phyloP scores from a whole-genome alignment of 176 grass and related monocot genomes.

The Chloris gayana region DNA sequence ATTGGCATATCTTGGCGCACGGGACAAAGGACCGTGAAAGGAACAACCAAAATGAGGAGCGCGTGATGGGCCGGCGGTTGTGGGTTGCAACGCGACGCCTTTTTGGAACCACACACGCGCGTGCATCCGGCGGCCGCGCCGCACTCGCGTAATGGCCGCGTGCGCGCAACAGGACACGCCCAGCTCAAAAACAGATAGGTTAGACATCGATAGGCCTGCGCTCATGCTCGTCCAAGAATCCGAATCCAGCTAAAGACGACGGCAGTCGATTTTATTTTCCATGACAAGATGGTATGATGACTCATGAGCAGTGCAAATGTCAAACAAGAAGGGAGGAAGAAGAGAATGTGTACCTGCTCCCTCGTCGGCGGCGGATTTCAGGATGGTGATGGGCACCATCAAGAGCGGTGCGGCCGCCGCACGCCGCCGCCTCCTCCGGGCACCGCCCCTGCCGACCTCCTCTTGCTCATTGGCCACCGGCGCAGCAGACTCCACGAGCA shows the following conservation, averaged over 20 bases:
- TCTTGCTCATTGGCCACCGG: not conserved
- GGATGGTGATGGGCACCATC: conserved; percentile 68
- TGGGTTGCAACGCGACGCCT: not conserved
- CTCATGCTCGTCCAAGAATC: too few species aligned
- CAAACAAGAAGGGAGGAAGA: not conserved
- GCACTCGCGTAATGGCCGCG: not conserved
- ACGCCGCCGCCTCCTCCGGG: not conserved
- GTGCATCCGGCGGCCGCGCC: not conserved
- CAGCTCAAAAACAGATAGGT: not conserved
- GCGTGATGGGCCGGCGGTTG: not conserved
- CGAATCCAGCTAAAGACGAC: too few species aligned
- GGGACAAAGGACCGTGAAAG: not conserved
- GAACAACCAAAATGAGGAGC: not conserved
- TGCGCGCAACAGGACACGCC: not conserved
- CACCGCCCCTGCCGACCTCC: not conserved
- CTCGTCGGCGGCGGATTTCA: conserved; percentile 54
- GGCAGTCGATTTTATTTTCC: not conserved
- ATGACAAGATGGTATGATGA: not conserved
- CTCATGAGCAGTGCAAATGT: not conserved
- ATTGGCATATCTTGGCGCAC: not conserved
- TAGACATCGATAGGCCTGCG: not conserved
- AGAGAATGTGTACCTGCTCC: conserved; percentile 58
- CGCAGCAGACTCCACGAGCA: not conserved
- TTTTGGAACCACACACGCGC: conserved; percentile 11
- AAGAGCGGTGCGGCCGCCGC: conserved; percentile 1